Percentiles rank a stretch among this genome's conserved stretches.
phyloP scores from a whole-genome alignment of 2,329 filamentous ascomycete genomes.

The Botrytis fragariae region DNA sequence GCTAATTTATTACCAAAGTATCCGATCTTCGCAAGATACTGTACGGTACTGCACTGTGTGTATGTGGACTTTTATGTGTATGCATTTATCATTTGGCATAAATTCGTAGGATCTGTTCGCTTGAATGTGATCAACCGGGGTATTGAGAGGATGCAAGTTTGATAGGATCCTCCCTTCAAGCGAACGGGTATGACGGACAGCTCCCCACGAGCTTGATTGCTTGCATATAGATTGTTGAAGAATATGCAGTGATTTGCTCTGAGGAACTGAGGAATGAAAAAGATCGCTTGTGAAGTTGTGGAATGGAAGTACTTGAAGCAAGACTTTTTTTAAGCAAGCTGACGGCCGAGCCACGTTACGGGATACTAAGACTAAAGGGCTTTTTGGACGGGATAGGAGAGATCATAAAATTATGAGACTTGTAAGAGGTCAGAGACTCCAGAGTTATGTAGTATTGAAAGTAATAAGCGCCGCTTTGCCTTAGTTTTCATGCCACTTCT shows the following conservation, averaged over 20 bases:
- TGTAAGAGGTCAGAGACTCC: neutral
- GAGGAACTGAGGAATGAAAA: neutral
- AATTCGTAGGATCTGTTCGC: neutral
- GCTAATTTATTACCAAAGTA: neutral
- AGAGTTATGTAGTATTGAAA: conserved; percentile 11
- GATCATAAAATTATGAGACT: neutral
- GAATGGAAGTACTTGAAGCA: neutral
- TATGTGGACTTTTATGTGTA: neutral
- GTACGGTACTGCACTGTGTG: neutral
- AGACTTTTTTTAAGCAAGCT: conserved; percentile 6
- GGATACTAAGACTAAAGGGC: neutral
- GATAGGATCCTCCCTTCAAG: conserved; percentile 14
- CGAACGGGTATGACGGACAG: conserved; percentile 22
- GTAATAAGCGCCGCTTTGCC: conserved; percentile 17
- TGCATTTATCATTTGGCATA: neutral
- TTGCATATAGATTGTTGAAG: conserved; percentile 16
- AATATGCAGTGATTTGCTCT: conserved; percentile 16
- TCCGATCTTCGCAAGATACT: neutral
- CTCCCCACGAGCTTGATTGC: conserved; percentile 19
- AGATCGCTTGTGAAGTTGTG: neutral
- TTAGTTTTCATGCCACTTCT: neutral
- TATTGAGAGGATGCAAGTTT: neutral
- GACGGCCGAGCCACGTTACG: conserved; percentile 4
- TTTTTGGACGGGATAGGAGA: neutral
- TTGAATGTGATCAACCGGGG: conserved; percentile 10